phyloP scores from a whole-genome alignment of 2,329 filamentous ascomycete genomes.

The Epicoccum nigrum region DNA sequence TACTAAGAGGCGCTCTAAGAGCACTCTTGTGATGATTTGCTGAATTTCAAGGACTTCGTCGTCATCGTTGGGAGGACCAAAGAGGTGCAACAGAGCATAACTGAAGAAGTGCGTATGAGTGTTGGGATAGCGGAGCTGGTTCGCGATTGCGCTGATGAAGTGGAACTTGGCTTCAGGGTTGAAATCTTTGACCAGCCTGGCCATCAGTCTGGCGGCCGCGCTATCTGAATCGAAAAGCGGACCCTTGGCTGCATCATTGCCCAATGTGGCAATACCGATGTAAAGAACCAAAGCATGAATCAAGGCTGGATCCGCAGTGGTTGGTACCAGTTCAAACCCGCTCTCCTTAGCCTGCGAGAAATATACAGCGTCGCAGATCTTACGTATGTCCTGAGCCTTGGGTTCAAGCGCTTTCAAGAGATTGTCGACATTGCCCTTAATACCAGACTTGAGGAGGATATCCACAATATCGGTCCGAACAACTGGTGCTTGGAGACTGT shows the following conservation, averaged over 20 bases:
- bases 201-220: conserved; percentile 73
- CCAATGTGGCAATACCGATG: conserved; percentile 75
- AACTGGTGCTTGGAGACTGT: conserved; percentile 70
- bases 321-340: conserved; percentile 68
- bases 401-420: conserved; percentile 61
- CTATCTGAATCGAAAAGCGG: conserved; percentile 69
- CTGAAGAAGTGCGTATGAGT: conserved; percentile 92
- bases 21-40: conserved; percentile 86
- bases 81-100: conserved; percentile 81
- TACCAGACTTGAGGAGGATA: conserved; percentile 56
- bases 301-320: conserved; percentile 72
- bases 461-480: conserved; percentile 67
- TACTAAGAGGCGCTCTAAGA: conserved; percentile 85
- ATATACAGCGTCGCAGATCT: conserved; percentile 76
- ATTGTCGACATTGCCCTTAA: conserved; percentile 61
- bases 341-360: conserved; percentile 64
- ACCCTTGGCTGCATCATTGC: conserved; percentile 63
- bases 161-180: conserved; percentile 82
- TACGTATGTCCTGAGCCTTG: conserved; percentile 74
- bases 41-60: conserved; percentile 76
- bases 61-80: conserved; percentile 65
- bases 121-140: conserved; percentile 90
- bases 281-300: conserved; percentile 86
- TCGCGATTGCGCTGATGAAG: conserved; percentile 81
- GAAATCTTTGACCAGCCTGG: conserved; percentile 76